Base-by-base conservation (phyloP, 139 green algal species). In the Chlorella vulgaris region DNA sequence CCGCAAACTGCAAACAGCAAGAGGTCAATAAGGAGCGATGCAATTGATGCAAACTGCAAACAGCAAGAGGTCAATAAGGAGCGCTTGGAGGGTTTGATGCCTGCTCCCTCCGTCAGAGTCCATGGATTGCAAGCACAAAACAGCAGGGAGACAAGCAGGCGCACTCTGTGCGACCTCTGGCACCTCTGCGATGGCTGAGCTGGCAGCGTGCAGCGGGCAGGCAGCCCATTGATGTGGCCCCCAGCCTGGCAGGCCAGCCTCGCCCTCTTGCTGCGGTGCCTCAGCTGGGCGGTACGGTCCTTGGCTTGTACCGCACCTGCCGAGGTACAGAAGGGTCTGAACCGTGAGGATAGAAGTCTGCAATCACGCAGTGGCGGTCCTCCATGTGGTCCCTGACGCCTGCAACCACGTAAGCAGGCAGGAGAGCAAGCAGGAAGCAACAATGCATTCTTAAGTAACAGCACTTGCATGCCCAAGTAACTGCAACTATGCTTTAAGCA, bases 21-120 rank as follows among this genome's bases (percentile, higher is more conserved):
- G 5, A 6, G 7, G 35, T 7, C n/a, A n/a, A n/a, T n/a, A n/a
- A n/a, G n/a, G n/a, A n/a, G n/a, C n/a, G n/a, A n/a, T n/a, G n/a
- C n/a, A n/a, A n/a, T n/a, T n/a, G n/a, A n/a, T 2, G 35, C 63
- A 75, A 82, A 82, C 63, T 81, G 61, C 13, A 39, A n/a, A n/a
- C 5, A 43, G 33, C 5, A 13, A 21, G 5, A 6, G 7, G 35
- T 7, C n/a, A n/a, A n/a, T n/a, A n/a, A 58, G 47, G 15, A 58
- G 47, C 15, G 47, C 10, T 58, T 15, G 13, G 10, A 15, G 10
- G 47, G 47, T 10, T 3, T 69, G 61, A 69, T 10, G 29, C 28
- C 28, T n/a, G n/a, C n/a, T n/a, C n/a, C n/a, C n/a, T n/a, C n/a
- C n/a, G n/a, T n/a, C n/a, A n/a, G n/a, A n/a, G n/a, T n/a, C n/a